Percentiles rank a stretch among this genome's conserved stretches.
phyloP scores from a whole-genome alignment of 2,329 filamentous ascomycete genomes.

The Xylaria sp. region DNA sequence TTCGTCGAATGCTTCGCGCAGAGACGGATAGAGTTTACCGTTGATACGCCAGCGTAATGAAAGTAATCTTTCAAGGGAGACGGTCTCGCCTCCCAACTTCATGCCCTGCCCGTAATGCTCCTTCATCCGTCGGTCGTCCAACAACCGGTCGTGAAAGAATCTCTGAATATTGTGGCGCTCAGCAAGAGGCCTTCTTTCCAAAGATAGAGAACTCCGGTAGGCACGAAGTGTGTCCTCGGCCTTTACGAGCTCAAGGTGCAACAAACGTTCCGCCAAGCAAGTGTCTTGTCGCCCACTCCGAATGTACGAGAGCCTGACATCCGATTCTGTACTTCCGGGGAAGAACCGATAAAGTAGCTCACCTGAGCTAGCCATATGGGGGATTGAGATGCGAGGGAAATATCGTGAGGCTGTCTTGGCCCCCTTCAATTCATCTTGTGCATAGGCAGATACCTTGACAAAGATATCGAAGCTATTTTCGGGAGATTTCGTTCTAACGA shows the following conservation, averaged over 20 bases:
- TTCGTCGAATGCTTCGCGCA: slow-evolving; percentile 16
- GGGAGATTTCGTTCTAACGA: slow-evolving; percentile 2
- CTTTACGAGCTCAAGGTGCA: slow-evolving; percentile 33
- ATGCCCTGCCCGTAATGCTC: slow-evolving; percentile 20
- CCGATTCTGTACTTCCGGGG: slow-evolving; percentile 9
- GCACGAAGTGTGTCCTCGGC: slow-evolving; percentile 32
- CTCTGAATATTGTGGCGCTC: slow-evolving; percentile 14
- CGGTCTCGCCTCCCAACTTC: background rate
- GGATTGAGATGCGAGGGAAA: slow-evolving; percentile 21
- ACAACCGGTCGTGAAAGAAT: slow-evolving; percentile 23
- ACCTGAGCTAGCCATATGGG: slow-evolving; percentile 13
- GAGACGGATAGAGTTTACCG: slow-evolving; percentile 1
- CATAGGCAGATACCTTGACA: slow-evolving; percentile 16
- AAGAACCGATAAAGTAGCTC: slow-evolving; percentile 30
- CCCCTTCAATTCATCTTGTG: slow-evolving; percentile 14
- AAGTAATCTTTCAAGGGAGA: slow-evolving; percentile 16
- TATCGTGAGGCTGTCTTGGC: slow-evolving; percentile 4
- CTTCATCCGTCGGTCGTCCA: slow-evolving; percentile 17
- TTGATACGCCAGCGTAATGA: slow-evolving; percentile 24
- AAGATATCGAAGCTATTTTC: slow-evolving; percentile 14
- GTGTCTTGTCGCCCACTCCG: background rate
- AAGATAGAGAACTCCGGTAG: slow-evolving; percentile 23
- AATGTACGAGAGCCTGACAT: slow-evolving; percentile 22
- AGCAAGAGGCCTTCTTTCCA: background rate
- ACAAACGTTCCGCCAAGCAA: slow-evolving; percentile 1